Conservation (phyloP, 2,329 filamentous ascomycete species). For the Aspergillus sergii region DNA sequence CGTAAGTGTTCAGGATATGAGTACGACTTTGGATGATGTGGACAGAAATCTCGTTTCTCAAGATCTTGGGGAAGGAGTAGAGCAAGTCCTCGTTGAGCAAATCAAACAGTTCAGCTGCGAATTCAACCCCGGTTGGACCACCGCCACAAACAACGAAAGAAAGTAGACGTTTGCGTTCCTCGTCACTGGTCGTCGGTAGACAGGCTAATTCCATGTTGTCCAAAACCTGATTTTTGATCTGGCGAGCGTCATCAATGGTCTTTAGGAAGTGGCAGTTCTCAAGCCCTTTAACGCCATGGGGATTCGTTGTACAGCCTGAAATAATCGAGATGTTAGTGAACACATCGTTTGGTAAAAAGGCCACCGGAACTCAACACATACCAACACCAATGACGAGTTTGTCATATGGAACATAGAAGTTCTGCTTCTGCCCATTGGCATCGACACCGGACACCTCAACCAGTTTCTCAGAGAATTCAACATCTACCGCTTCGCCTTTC, state of each 20-base stretch:
- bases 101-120: conserved; percentile 94
- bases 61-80: conserved; percentile 77
- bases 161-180: conserved; percentile 81
- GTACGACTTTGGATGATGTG: conserved; percentile 93
- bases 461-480: conserved; percentile 89
- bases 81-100: conserved; percentile 93
- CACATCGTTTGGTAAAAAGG: background rate
- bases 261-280: conserved; percentile 95
- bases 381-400: conserved; percentile 90
- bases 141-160: conserved; percentile 97
- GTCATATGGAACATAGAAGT: conserved; percentile 96
- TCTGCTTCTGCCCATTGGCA: conserved; percentile 68
- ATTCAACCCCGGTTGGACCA: conserved; percentile 95
- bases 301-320: conserved; percentile 79
- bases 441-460: conserved; percentile 81
- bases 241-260: conserved; percentile 86
- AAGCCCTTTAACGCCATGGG: conserved; percentile 92
- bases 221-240: conserved; percentile 85
- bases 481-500: conserved; percentile 80
- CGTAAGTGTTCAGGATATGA: conserved; percentile 97
- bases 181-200: conserved; percentile 86
- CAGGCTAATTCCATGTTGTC: conserved; percentile 88
- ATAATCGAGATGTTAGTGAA: conserved; percentile 7
- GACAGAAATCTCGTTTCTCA: conserved; percentile 97
- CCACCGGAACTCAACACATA: conserved; percentile 32